phyloP scores from a whole-genome alignment of 768 basidiomycete genomes.

The Suillus lakei region DNA sequence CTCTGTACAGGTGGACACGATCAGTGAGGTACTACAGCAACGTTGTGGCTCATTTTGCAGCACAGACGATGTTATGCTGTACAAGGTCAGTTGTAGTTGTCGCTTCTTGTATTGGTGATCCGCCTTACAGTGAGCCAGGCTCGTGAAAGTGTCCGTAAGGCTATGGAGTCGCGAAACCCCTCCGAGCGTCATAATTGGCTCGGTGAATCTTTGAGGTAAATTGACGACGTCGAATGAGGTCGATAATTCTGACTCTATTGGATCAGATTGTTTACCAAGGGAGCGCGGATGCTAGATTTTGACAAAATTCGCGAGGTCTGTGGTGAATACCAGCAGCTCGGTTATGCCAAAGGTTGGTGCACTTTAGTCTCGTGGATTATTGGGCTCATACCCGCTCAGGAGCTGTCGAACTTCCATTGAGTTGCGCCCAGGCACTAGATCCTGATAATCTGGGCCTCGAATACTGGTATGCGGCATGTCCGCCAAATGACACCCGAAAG shows the following conservation, averaged over 20 bases:
- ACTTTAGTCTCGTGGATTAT: background rate
- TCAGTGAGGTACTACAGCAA: conserved; percentile 93
- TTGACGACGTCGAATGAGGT: background rate
- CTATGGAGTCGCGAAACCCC: conserved; percentile 78
- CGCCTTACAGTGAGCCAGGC: conserved; percentile 57
- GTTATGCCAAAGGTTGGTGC: conserved; percentile 77
- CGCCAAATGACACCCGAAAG: conserved; percentile 61
- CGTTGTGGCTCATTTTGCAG: conserved; percentile 98
- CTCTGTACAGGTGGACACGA: conserved; percentile 81
- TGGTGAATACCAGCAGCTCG: conserved; percentile 86
- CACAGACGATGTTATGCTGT: conserved; percentile 96
- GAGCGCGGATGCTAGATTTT: conserved; percentile 81
- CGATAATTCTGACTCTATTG: conserved; percentile 10
- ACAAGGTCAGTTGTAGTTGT: conserved; percentile 67
- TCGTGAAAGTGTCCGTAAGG: conserved; percentile 90
- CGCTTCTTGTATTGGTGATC: conserved; percentile 3
- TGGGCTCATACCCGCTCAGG: conserved; percentile 48
- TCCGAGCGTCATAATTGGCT: conserved; percentile 80
- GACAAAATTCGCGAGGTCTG: conserved; percentile 86
- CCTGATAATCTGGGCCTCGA: conserved; percentile 74
- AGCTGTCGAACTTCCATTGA: conserved; percentile 82
- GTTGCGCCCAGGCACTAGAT: conserved; percentile 82
- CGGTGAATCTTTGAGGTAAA: conserved; percentile 84
- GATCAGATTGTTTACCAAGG: conserved; percentile 83
- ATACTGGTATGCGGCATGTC: conserved; percentile 71